Conservation (phyloP, 352 stramenopile genomes). For the Globisporangium emineosum region DNA sequence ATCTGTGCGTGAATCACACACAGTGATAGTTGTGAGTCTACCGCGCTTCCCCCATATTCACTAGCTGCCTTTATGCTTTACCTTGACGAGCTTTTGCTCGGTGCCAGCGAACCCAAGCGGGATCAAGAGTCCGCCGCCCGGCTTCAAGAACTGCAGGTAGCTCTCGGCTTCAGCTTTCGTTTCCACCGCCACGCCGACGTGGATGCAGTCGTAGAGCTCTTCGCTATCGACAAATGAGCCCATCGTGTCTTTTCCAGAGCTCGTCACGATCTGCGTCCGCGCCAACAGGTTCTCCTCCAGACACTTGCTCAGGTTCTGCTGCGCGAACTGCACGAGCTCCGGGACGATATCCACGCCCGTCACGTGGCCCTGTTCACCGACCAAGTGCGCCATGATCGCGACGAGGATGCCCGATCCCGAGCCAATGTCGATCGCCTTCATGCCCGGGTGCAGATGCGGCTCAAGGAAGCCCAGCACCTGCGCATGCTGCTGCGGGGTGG, state of each 20-base stretch:
- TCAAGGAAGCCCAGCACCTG: slow-evolving; percentile 71
- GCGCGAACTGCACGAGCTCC: slow-evolving; percentile 64
- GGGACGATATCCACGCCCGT: slow-evolving; percentile 79
- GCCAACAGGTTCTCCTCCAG: slow-evolving; percentile 33
- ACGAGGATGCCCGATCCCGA: slow-evolving; percentile 82
- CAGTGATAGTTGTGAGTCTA: neutral
- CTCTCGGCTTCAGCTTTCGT: slow-evolving; percentile 67
- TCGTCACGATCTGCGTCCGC: slow-evolving; percentile 45
- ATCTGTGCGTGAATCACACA: slow-evolving; percentile 30
- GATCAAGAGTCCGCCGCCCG: slow-evolving; percentile 65
- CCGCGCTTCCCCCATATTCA: too few species aligned
- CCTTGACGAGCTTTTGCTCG: slow-evolving; percentile 84
- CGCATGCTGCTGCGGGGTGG: slow-evolving; percentile 82
- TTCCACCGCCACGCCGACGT: slow-evolving; percentile 76
- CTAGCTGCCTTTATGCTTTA: slow-evolving; percentile 21
- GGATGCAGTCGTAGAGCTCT: slow-evolving; percentile 67
- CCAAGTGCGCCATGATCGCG: slow-evolving; percentile 71
- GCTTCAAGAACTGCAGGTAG: slow-evolving; percentile 69
- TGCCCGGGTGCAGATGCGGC: slow-evolving; percentile 58
- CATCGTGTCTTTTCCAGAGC: slow-evolving; percentile 38
- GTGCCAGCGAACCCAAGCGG: slow-evolving; percentile 50
- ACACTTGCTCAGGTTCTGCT: slow-evolving; percentile 52
- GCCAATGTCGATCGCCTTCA: slow-evolving; percentile 65
- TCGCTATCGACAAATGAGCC: slow-evolving; percentile 16
- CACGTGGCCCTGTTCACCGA: slow-evolving; percentile 49